Conservation (phyloP, 306 rosid genomes). For the Fagus crenata region DNA sequence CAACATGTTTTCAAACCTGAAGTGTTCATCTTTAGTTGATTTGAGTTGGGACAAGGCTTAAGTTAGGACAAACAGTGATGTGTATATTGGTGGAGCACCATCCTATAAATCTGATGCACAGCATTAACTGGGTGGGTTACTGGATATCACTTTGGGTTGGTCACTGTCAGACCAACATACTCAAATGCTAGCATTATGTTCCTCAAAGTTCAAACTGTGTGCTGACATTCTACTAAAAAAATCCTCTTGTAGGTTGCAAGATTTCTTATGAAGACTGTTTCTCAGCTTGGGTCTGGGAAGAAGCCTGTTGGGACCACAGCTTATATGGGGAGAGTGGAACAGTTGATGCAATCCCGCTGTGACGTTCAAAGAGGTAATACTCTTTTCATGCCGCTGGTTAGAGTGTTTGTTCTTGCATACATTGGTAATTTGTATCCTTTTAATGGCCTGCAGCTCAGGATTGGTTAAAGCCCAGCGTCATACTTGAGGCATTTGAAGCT, state of each 20-base stretch:
- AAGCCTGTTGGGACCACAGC: slow-evolving; percentile 88
- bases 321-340: slow-evolving; percentile 70
- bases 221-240: slow-evolving; percentile 34
- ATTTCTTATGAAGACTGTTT: slow-evolving; percentile 80
- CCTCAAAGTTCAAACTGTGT: not conserved
- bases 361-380: slow-evolving; percentile 57
- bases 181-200: not conserved
- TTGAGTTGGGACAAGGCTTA: not conserved
- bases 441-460: slow-evolving; percentile 71
- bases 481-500: slow-evolving; percentile 84
- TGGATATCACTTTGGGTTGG: not conserved
- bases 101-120: not conserved
- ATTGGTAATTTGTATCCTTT: slow-evolving; percentile 24
- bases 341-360: slow-evolving; percentile 55
- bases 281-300: slow-evolving; percentile 79
- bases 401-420: not conserved
- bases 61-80: not conserved
- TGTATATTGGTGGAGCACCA: not conserved
- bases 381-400: not conserved
- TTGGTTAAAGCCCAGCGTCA: slow-evolving; percentile 76
- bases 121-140: not conserved
- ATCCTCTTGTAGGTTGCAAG: slow-evolving; percentile 71
- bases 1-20: not conserved
- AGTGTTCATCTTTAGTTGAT: not conserved
- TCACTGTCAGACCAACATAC: not conserved